Evolutionary conservation across 2,329 filamentous ascomycete genomes (phyloP).

Genomic region (Dothidotthia symphoricarpi): DNA sequence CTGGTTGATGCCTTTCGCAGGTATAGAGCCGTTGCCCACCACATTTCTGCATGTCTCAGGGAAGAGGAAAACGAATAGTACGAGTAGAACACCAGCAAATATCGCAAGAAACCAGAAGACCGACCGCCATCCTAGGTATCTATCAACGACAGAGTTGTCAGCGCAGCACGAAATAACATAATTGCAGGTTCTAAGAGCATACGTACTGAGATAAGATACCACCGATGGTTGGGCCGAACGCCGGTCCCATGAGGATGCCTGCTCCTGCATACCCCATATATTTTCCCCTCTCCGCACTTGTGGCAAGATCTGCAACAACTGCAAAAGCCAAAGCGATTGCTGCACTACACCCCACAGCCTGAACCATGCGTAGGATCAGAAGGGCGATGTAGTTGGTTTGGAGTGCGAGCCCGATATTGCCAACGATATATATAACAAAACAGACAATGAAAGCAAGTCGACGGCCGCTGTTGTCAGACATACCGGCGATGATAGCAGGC

Average conservation of each 20-base stretch:
- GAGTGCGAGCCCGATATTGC: slow-evolving; percentile 39
- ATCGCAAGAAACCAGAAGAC: slow-evolving; percentile 47
- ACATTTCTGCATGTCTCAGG: slow-evolving; percentile 48
- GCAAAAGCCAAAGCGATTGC: slow-evolving; percentile 62
- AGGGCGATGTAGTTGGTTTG: slow-evolving; percentile 40
- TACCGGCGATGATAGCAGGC: slow-evolving; percentile 52
- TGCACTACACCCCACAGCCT: slow-evolving; percentile 44
- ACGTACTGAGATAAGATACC: slow-evolving; percentile 24
- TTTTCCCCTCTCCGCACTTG: slow-evolving; percentile 67
- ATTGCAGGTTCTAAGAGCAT: not conserved
- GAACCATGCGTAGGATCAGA: slow-evolving; percentile 37
- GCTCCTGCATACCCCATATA: slow-evolving; percentile 68
- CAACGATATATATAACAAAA: slow-evolving; percentile 40
- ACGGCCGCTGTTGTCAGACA: slow-evolving; percentile 54
- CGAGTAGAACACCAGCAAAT: slow-evolving; percentile 39
- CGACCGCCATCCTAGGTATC: slow-evolving; percentile 39
- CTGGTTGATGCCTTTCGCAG: slow-evolving; percentile 32
- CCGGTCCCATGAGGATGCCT: slow-evolving; percentile 43
- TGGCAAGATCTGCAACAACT: slow-evolving; percentile 70
- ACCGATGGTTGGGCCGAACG: slow-evolving; percentile 40
- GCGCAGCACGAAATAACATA: not conserved
- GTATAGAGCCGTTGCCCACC: slow-evolving; percentile 43
- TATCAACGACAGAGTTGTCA: slow-evolving; percentile 15
- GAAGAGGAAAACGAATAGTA: slow-evolving; percentile 41
- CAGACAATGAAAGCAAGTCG: slow-evolving; percentile 52